A percentile compares a stretch with the other conserved stretches of the same genome.
Conservation (phyloP, 495 filamentous ascomycete species). For the Aspergillus coremiiformis region DNA sequence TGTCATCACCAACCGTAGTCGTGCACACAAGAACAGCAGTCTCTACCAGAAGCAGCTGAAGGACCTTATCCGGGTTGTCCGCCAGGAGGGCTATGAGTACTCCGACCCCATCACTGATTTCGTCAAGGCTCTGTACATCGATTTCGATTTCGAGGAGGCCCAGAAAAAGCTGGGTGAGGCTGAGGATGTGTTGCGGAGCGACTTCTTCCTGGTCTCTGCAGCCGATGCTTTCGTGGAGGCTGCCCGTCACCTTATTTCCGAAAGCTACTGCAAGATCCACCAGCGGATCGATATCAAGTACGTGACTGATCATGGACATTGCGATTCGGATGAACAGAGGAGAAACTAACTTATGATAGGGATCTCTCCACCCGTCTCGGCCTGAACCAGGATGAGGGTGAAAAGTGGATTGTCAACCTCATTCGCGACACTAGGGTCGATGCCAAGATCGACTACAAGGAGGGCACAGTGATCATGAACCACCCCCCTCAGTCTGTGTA, state of each 20-base stretch:
- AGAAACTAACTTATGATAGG: constrained; percentile 31
- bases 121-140: constrained; percentile 89
- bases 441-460: constrained; percentile 98
- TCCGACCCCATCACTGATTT: constrained; percentile 92
- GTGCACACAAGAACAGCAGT: constrained; percentile 67
- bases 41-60: constrained; percentile 97
- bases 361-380: constrained; percentile 87
- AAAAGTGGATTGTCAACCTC: constrained; percentile 99
- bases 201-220: constrained; percentile 87
- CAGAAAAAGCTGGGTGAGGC: constrained; percentile 86
- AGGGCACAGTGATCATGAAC: constrained; percentile 98
- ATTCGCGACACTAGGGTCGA: constrained; percentile 96
- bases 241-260: constrained; percentile 90
- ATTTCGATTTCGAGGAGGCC: constrained; percentile 98
- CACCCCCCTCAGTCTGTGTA: constrained; percentile 96
- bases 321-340: neutral
- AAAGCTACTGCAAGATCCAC: constrained; percentile 99
- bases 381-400: constrained; percentile 84
- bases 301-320: constrained; percentile 14
- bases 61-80: constrained; percentile 87
- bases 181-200: constrained; percentile 81
- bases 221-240: constrained; percentile 90
- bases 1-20: constrained; percentile 89
- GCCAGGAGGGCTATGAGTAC: constrained; percentile 97
- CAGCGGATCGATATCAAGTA: constrained; percentile 93